phyloP scores from a whole-genome alignment of 306 rosid species.

The Corylus americana region DNA sequence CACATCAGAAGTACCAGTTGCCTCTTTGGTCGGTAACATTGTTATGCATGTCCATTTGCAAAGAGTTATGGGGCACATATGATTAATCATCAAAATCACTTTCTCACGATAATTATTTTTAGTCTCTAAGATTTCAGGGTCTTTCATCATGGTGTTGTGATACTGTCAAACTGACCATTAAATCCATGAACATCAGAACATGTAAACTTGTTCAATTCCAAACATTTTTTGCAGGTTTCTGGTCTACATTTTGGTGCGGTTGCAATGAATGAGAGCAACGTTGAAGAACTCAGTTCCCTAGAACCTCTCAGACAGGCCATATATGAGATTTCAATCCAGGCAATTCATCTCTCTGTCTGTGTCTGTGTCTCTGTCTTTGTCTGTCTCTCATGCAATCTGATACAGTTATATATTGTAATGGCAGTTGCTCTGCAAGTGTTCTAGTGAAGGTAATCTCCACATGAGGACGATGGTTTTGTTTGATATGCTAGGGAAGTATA shows the following conservation, averaged over 20 bases:
- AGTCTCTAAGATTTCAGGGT: background rate
- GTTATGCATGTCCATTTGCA: background rate
- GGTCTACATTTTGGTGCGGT: slow-evolving; percentile 33
- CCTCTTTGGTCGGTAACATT: background rate
- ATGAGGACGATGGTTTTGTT: slow-evolving; percentile 47
- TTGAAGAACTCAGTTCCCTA: slow-evolving; percentile 32
- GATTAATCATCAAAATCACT: background rate
- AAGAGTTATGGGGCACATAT: background rate
- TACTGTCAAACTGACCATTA: background rate
- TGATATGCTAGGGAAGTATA: slow-evolving; percentile 52
- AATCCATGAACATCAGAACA: background rate
- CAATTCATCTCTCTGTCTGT: slow-evolving; percentile 11
- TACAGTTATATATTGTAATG: slow-evolving; percentile 14
- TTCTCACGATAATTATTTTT: background rate
- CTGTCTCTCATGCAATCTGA: background rate
- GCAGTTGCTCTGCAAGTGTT: slow-evolving; percentile 52
- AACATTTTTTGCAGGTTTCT: slow-evolving; percentile 50
- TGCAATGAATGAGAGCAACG: slow-evolving; percentile 28
- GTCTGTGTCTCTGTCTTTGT: background rate
- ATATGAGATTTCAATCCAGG: slow-evolving; percentile 43
- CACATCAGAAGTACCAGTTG: slow-evolving; percentile 25
- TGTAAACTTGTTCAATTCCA: slow-evolving; percentile 5
- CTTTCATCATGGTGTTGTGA: background rate
- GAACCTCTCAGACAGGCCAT: slow-evolving; percentile 42
- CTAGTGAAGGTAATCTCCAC: slow-evolving; percentile 41